Evolutionary conservation across 1,139 yeast genomes (phyloP).

Genomic region (Hemisphaericaspora lyxosophila): DNA sequence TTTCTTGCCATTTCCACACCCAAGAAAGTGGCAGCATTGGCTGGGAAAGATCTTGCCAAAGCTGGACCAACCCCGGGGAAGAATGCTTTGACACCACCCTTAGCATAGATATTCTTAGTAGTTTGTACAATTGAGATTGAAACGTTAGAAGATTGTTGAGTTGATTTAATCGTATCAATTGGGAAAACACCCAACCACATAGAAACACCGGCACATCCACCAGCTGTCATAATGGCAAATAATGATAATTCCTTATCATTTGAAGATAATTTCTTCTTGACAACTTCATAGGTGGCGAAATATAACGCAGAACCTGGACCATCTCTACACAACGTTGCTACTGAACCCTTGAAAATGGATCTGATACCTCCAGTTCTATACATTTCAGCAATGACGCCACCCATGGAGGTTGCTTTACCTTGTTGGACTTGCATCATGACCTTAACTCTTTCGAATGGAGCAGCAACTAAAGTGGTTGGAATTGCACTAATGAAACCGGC

Average conservation of each 20-base stretch:
- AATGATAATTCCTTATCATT: slow-evolving; percentile 63
- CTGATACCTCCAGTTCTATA: slow-evolving; percentile 78
- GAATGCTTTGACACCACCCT: slow-evolving; percentile 86
- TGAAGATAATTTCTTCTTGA: slow-evolving; percentile 61
- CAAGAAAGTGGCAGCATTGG: slow-evolving; percentile 95
- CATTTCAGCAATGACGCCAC: slow-evolving; percentile 65
- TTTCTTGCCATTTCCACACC: slow-evolving; percentile 90
- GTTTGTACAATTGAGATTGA: slow-evolving; percentile 64
- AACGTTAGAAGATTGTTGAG: slow-evolving; percentile 66
- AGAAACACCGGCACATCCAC: slow-evolving; percentile 92
- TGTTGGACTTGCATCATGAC: slow-evolving; percentile 85
- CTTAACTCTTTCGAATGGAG: slow-evolving; percentile 95
- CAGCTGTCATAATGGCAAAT: slow-evolving; percentile 79
- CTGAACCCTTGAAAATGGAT: slow-evolving; percentile 87
- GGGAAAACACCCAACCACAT: slow-evolving; percentile 99
- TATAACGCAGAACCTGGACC: slow-evolving; percentile 98
- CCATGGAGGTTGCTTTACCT: slow-evolving; percentile 51
- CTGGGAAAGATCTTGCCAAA: slow-evolving; percentile 90
- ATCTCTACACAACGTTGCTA: slow-evolving; percentile 91
- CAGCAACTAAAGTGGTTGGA: slow-evolving; percentile 93
- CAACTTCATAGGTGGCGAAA: slow-evolving; percentile 88
- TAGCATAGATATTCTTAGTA: slow-evolving; percentile 58
- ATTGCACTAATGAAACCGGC: slow-evolving; percentile 97
- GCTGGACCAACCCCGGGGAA: slow-evolving; percentile 99
- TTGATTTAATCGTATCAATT: slow-evolving; percentile 89